Conservation (phyloP, 768 basidiomycete species). For the Favolaschia claudopus region DNA sequence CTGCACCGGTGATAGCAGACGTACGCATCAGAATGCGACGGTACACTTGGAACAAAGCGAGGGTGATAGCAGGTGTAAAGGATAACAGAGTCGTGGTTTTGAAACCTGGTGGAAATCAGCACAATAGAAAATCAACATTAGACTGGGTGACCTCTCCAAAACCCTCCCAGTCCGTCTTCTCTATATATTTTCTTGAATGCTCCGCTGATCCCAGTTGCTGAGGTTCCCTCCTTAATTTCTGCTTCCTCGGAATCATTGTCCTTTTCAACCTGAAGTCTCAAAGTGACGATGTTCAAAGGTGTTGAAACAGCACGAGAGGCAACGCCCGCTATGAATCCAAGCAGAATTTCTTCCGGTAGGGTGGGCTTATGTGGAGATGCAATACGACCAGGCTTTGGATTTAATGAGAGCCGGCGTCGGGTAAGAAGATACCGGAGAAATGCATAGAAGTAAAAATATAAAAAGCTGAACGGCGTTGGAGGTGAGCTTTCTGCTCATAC, state of each 20-base stretch:
- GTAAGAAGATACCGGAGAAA: slow-evolving; percentile 52
- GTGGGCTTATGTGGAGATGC: slow-evolving; percentile 40
- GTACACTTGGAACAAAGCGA: slow-evolving; percentile 60
- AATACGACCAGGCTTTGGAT: background rate
- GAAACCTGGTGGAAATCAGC: slow-evolving; percentile 48
- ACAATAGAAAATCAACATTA: background rate
- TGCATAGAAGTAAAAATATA: slow-evolving; percentile 68
- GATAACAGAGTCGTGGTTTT: slow-evolving; percentile 55
- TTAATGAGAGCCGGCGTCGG: slow-evolving; percentile 34
- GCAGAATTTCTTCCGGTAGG: slow-evolving; percentile 55
- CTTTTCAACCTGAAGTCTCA: slow-evolving; percentile 56
- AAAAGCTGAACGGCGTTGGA: slow-evolving; percentile 47
- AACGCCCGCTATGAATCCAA: slow-evolving; percentile 66
- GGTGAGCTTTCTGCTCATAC: background rate
- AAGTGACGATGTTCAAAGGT: slow-evolving; percentile 63
- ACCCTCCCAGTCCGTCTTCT: slow-evolving; percentile 58
- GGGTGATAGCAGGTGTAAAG: slow-evolving; percentile 65
- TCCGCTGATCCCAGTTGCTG: slow-evolving; percentile 31
- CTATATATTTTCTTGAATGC: slow-evolving; percentile 53
- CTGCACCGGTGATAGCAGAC: slow-evolving; percentile 27
- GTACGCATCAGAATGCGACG: slow-evolving; percentile 45
- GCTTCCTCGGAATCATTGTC: slow-evolving; percentile 40
- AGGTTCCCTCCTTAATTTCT: slow-evolving; percentile 19
- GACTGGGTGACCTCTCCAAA: slow-evolving; percentile 64
- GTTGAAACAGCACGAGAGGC: slow-evolving; percentile 61